phyloP scores from a whole-genome alignment of 1,139 yeast species.

The Taphrina deformans region DNA sequence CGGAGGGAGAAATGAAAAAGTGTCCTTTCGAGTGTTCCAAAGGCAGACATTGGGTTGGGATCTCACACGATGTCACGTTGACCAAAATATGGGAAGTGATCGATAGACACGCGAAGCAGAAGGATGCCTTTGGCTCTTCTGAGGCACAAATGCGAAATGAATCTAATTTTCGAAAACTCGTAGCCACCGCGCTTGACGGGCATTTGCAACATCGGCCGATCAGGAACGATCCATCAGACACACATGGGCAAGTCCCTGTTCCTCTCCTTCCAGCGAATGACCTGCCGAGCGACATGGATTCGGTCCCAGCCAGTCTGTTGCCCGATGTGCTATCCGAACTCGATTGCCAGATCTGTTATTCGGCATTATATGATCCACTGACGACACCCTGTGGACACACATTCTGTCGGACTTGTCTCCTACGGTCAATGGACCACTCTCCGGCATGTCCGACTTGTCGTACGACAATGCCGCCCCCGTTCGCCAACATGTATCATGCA shows the following conservation, averaged over 20 bases:
- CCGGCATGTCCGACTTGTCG: conserved; percentile 36
- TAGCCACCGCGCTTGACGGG: conserved; percentile 1
- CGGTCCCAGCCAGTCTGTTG: conserved; percentile 11
- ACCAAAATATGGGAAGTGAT: conserved; percentile 24
- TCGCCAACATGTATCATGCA: conserved; percentile 28
- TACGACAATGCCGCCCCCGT: conserved; percentile 31
- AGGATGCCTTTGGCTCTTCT: background rate
- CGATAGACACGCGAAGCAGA: background rate
- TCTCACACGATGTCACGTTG: conserved; percentile 23
- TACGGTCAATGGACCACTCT: conserved; percentile 34
- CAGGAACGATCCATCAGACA: background rate
- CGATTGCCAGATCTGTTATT: conserved; percentile 36
- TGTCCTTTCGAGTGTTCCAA: conserved; percentile 27
- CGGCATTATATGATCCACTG: conserved; percentile 34
- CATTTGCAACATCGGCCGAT: background rate
- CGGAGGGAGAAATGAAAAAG: conserved; percentile 24
- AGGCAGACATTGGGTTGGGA: conserved; percentile 32
- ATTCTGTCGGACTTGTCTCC: conserved; percentile 34
- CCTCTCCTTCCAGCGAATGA: background rate
- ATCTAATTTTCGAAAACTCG: background rate
- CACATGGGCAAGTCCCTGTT: background rate
- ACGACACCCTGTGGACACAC: conserved; percentile 37
- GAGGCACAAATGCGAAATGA: background rate
- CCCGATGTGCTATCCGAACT: conserved; percentile 29
- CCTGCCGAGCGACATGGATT: conserved; percentile 11